Evolutionary conservation across 2,329 filamentous ascomycete genomes (phyloP).

Genomic region (Byssothecium circinans): DNA sequence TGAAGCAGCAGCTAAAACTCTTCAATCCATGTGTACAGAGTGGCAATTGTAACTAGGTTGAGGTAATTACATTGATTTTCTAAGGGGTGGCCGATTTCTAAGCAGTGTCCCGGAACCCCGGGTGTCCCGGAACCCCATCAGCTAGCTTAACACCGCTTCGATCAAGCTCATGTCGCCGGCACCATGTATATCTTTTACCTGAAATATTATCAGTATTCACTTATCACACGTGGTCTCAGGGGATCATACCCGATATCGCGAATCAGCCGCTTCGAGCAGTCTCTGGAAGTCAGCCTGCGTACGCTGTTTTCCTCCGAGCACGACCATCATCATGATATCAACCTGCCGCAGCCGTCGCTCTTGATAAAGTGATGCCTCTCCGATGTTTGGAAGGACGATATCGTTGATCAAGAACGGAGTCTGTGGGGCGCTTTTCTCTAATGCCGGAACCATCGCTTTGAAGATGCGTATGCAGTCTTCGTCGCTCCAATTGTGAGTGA

Average conservation of each 20-base stretch:
- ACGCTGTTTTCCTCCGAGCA: slow-evolving; percentile 25
- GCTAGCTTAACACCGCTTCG: slow-evolving; percentile 16
- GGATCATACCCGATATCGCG: slow-evolving; percentile 1
- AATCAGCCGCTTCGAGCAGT: slow-evolving; percentile 15
- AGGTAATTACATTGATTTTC: too few relatives aligned
- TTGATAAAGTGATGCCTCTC: slow-evolving; percentile 18
- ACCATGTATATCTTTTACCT: slow-evolving; percentile 18
- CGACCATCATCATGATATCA: slow-evolving; percentile 36
- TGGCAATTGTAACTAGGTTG: too few relatives aligned
- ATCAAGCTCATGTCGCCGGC: slow-evolving; percentile 20
- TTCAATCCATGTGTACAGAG: too few relatives aligned
- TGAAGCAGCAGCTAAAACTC: too few relatives aligned
- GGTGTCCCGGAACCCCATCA: too few relatives aligned
- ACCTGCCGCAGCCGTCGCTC: slow-evolving; percentile 32
- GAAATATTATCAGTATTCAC: slow-evolving; percentile 2
- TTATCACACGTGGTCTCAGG: background rate
- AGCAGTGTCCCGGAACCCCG: too few relatives aligned
- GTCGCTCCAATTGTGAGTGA: slow-evolving; percentile 48
- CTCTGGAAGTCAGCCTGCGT: slow-evolving; percentile 17
- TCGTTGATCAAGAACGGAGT: slow-evolving; percentile 41
- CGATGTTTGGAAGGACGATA: slow-evolving; percentile 29
- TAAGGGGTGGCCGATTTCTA: too few relatives aligned
- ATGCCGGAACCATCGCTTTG: slow-evolving; percentile 33
- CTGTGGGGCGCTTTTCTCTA: slow-evolving; percentile 27
- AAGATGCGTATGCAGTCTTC: slow-evolving; percentile 41